Conservation (phyloP, 768 basidiomycete species). For the Lentinula sp. region DNA sequence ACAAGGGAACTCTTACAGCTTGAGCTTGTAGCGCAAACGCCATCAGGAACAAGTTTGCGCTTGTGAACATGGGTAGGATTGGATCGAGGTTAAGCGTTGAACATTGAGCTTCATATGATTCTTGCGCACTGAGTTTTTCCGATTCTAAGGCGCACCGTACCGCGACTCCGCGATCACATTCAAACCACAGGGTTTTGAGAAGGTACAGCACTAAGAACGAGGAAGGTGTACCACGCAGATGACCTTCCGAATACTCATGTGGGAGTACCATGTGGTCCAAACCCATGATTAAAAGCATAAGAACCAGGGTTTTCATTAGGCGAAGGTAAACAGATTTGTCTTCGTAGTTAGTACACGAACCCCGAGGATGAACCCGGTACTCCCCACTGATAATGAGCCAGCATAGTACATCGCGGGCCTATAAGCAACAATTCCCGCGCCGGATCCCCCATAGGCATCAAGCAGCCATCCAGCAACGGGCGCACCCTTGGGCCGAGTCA, state of each 20-base stretch:
- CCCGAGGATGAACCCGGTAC: background rate
- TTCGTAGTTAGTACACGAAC: background rate
- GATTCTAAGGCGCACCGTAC: background rate
- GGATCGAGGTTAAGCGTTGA: too few species aligned
- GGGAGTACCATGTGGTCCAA: background rate
- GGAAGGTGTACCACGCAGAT: background rate
- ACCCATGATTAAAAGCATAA: background rate
- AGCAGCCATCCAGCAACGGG: background rate
- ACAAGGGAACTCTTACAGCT: background rate
- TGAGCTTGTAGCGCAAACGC: background rate
- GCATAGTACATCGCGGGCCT: conserved; percentile 3
- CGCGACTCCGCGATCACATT: background rate
- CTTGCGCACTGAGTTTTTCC: background rate
- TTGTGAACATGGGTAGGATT: background rate
- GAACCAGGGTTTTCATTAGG: background rate
- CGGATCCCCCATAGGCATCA: conserved; percentile 1
- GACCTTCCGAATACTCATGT: background rate
- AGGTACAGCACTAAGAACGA: background rate
- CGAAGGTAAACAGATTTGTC: background rate
- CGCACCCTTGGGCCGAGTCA: background rate
- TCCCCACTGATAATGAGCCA: conserved; percentile 1
- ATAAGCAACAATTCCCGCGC: background rate
- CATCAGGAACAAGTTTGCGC: background rate
- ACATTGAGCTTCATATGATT: background rate
- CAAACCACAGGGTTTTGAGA: background rate